Evolutionary conservation across 768 basidiomycete genomes (phyloP), one percentile per base, ranked within the genome.

Genomic region (Cytidiella melzeri): DNA sequence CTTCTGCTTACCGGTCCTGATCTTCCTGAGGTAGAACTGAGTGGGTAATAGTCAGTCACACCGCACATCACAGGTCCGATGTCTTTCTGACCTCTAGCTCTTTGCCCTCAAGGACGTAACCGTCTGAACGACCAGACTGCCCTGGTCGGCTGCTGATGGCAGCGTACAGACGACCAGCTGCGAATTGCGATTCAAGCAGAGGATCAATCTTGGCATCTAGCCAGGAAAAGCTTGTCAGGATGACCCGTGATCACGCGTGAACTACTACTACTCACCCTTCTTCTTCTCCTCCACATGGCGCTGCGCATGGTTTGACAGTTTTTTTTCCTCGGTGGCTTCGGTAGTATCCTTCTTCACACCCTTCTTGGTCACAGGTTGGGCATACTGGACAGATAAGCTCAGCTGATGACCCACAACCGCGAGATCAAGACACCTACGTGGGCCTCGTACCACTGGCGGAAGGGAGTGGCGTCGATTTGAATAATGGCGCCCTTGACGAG

Each of bases 391-490:
- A 45, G 42, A 50, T 41, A 47, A 47, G 50, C 7, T 54, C n/a
- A 21, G 38, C 24, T 41, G 25, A 34, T 25, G 24, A 42, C 30
- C 15, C 40, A 41, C 21, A 18, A 7, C 10, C 9, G 40, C 40
- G 19, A 23, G 7, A 23, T 36, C 34, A 36, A 18, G 10, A 18
- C 28, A 83, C 92, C 61, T 70, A 94, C 92, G 73, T 98, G 94
- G 36, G 91, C 75, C 74, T 99, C 96, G 67, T 97, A 99, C 94
- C 94, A 98, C 75, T 97, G 94, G 59, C 94, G 84, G 90, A 98
- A 99, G 55, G 96, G 96, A 26, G 95, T 84, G 55, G 96, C 95
- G 74, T 99, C 96, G 64, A 99, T 70, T 69, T 98, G 94, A 71
- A 99, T 90, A 73, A 99, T 87, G 58, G 88, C 88, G 54, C 86